Conservation (phyloP, 495 filamentous ascomycete genomes). For the Glonium stellatum region DNA sequence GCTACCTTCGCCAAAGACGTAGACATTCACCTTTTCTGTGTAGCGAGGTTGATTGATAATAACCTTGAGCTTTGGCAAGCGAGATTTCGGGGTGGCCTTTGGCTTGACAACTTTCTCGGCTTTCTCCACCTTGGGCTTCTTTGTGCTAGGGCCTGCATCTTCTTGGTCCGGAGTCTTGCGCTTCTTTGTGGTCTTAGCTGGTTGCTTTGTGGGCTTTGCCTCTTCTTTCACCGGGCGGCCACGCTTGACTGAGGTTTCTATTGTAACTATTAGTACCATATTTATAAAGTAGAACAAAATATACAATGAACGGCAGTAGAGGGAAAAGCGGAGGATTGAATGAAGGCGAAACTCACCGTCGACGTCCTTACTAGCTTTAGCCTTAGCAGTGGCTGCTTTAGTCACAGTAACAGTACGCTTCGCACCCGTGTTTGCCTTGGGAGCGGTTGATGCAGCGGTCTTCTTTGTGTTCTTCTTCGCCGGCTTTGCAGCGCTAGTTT, state of each 20-base stretch:
- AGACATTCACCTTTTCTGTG: slow-evolving; percentile 52
- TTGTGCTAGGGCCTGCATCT: background rate
- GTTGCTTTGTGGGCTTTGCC: slow-evolving; percentile 1
- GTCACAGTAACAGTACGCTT: background rate
- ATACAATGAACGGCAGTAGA: background rate
- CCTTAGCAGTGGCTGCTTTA: background rate
- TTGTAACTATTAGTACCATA: background rate
- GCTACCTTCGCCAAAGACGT: slow-evolving; percentile 62
- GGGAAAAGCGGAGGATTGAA: background rate
- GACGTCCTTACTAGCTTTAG: background rate
- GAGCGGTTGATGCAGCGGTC: slow-evolving; percentile 2
- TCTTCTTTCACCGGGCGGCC: slow-evolving; percentile 19
- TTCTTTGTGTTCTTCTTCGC: slow-evolving; percentile 6
- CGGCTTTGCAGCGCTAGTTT: background rate
- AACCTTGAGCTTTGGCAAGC: slow-evolving; percentile 18
- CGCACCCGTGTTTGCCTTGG: slow-evolving; percentile 5
- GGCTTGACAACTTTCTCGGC: slow-evolving; percentile 12
- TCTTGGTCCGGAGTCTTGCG: background rate
- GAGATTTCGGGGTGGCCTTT: slow-evolving; percentile 9
- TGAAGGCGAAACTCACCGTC: background rate
- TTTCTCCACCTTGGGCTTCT: slow-evolving; percentile 1
- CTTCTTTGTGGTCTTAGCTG: background rate
- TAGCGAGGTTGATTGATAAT: slow-evolving; percentile 28
- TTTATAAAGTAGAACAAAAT: background rate
- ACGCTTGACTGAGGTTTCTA: background rate